phyloP scores from a whole-genome alignment of 2,329 filamentous ascomycete genomes.

The Ophiostoma novo-ulmi region DNA sequence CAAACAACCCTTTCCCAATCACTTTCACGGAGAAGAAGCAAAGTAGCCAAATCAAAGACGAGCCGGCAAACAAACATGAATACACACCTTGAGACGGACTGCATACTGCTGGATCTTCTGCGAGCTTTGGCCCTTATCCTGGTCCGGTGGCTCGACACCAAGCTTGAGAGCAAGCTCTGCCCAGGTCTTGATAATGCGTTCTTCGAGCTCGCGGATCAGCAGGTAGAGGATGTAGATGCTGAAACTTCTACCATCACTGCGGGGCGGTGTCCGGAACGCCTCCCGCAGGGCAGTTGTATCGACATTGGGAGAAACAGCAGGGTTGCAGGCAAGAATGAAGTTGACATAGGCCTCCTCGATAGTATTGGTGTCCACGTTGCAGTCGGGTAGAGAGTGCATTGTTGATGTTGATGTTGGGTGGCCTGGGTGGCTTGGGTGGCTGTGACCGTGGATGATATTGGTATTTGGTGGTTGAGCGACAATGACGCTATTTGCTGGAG shows the following conservation, averaged over 20 bases:
- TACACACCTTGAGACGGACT: constrained; percentile 73
- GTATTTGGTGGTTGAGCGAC: not conserved
- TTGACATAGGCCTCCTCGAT: constrained; percentile 77
- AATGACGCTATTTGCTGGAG: not conserved
- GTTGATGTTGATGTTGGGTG: not conserved
- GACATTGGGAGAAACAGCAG: constrained; percentile 62
- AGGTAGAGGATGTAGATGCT: constrained; percentile 71
- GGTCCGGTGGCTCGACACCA: constrained; percentile 80
- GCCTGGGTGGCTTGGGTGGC: not conserved
- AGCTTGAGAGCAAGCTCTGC: constrained; percentile 78
- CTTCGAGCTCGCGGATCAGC: constrained; percentile 71
- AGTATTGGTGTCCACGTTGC: constrained; percentile 60
- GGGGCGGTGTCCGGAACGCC: constrained; percentile 73
- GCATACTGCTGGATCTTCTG: constrained; percentile 96
- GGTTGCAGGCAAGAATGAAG: constrained; percentile 91
- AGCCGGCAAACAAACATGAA: not conserved
- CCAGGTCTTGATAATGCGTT: constrained; percentile 88
- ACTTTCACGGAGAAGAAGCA: not conserved
- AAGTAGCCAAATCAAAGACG: not conserved
- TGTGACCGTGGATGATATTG: not conserved
- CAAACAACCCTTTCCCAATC: not conserved
- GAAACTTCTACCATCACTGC: constrained; percentile 82
- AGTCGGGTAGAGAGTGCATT: constrained; percentile 52
- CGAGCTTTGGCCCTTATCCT: constrained; percentile 77
- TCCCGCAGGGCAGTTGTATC: constrained; percentile 68